A percentile compares a stretch with the other conserved stretches of the same genome.
These are phyloP conservation scores for Rhodotorula paludigena DNA, from an alignment of 768 basidiomycete genomes.

Conservation along the genomic window DNA sequence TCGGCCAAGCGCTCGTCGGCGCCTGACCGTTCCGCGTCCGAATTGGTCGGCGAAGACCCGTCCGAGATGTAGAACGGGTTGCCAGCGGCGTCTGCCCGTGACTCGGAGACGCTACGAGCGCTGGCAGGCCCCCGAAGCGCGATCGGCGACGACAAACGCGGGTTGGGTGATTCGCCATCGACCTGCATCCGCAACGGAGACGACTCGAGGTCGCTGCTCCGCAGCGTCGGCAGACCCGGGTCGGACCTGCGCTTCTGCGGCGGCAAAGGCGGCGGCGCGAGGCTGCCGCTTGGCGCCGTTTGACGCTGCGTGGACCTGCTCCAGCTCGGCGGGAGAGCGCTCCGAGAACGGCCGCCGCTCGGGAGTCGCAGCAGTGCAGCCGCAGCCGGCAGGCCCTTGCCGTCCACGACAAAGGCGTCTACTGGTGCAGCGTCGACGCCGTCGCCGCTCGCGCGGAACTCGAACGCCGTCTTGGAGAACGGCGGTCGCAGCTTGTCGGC, in stretches of 20 bases:
- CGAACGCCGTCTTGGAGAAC: neutral
- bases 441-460: neutral
- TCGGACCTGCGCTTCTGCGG: constrained; percentile 36
- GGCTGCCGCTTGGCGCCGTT: neutral
- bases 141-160: constrained; percentile 16
- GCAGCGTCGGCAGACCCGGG: constrained; percentile 14
- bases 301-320: constrained; percentile 1
- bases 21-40: constrained; percentile 15
- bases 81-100: neutral
- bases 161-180: constrained; percentile 30
- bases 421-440: neutral
- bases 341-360: constrained; percentile 4
- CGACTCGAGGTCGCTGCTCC: neutral
- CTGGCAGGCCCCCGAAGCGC: constrained; percentile 7
- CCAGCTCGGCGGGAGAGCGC: constrained; percentile 19
- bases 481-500: constrained; percentile 5
- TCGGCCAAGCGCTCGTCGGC: constrained; percentile 19
- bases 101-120: constrained; percentile 29
- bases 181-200: constrained; percentile 38
- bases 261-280: constrained; percentile 4
- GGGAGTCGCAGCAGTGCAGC: neutral
- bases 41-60: neutral
- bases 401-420: neutral
- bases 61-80: neutral
- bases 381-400: neutral